These are phyloP conservation scores for Cladosporium oxysporum DNA, from an alignment of 2,329 filamentous ascomycete species.

Conservation along the genomic window DNA sequence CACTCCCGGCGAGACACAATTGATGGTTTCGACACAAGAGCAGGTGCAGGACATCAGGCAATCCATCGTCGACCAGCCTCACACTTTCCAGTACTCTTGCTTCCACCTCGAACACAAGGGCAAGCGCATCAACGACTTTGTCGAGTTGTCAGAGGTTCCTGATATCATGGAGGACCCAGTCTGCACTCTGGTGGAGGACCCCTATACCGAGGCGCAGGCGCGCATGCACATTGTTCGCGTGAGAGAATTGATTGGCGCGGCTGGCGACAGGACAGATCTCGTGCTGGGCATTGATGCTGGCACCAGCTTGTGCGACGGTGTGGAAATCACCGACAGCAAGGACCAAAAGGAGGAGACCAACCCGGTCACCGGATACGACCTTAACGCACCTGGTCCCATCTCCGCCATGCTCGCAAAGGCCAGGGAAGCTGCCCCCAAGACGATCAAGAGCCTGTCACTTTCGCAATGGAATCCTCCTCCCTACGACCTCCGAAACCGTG, in stretches of 20 bases:
- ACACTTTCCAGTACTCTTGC: conserved; percentile 95
- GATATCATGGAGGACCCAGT: conserved; percentile 76
- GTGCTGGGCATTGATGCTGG: conserved; percentile 85
- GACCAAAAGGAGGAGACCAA: conserved; percentile 31
- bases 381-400: conserved; percentile 68
- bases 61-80: conserved; percentile 89
- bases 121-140: conserved; percentile 89
- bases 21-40: conserved; percentile 85
- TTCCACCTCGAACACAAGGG: conserved; percentile 95
- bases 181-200: conserved; percentile 82
- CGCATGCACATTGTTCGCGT: conserved; percentile 90
- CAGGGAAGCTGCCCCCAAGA: conserved; percentile 75
- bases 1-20: conserved; percentile 74
- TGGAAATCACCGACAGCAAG: conserved; percentile 45
- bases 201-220: conserved; percentile 98
- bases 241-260: conserved; percentile 88
- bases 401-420: conserved; percentile 69
- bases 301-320: conserved; percentile 79
- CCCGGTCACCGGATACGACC: conserved; percentile 72
- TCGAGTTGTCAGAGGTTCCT: conserved; percentile 85
- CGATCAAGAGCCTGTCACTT: conserved; percentile 82
- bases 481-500: conserved; percentile 84
- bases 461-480: conserved; percentile 97
- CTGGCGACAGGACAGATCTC: conserved; percentile 83
- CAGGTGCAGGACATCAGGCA: conserved; percentile 97